Percentiles rank a stretch among this genome's conserved stretches.
Conservation (phyloP, 2,329 filamentous ascomycete species). For the Juglanconis oblonga region DNA sequence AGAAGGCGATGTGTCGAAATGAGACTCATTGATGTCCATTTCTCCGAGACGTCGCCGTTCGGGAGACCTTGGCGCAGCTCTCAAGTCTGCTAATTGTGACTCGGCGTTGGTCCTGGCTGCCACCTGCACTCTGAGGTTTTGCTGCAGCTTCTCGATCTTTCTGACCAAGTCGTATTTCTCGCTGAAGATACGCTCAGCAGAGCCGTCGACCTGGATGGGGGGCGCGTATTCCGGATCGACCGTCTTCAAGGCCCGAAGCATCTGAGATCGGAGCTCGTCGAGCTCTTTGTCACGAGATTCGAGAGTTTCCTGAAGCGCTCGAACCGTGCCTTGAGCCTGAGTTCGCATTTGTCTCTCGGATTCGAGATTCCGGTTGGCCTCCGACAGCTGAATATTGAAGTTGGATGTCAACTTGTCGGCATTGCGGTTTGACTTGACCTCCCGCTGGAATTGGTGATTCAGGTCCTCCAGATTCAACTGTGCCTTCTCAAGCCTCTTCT, state of each 20-base stretch:
- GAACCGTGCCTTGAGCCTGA: constrained; percentile 82
- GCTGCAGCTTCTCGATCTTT: constrained; percentile 84
- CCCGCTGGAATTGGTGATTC: constrained; percentile 85
- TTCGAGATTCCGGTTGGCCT: constrained; percentile 85
- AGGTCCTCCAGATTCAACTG: constrained; percentile 85
- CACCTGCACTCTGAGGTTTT: constrained; percentile 78
- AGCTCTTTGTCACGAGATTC: constrained; percentile 81
- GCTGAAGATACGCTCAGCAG: constrained; percentile 64
- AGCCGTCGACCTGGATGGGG: constrained; percentile 56
- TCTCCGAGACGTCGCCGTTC: constrained; percentile 79
- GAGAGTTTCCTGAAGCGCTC: constrained; percentile 74
- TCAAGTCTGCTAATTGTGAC: constrained; percentile 73
- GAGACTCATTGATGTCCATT: constrained; percentile 78
- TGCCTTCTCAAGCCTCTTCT: constrained; percentile 94
- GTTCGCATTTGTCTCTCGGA: constrained; percentile 81
- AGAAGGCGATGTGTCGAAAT: constrained; percentile 75
- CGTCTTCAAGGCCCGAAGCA: constrained; percentile 79
- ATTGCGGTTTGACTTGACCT: constrained; percentile 84
- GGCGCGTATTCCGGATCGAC: constrained; percentile 75
- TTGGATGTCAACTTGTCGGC: constrained; percentile 86
- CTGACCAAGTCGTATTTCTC: constrained; percentile 81
- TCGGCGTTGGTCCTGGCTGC: constrained; percentile 82
- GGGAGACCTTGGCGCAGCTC: constrained; percentile 70
- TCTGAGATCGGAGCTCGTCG: constrained; percentile 72
- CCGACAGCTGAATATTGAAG: constrained; percentile 77